Conservation (phyloP, 257 asterid species). For the Solanum piurae region DNA sequence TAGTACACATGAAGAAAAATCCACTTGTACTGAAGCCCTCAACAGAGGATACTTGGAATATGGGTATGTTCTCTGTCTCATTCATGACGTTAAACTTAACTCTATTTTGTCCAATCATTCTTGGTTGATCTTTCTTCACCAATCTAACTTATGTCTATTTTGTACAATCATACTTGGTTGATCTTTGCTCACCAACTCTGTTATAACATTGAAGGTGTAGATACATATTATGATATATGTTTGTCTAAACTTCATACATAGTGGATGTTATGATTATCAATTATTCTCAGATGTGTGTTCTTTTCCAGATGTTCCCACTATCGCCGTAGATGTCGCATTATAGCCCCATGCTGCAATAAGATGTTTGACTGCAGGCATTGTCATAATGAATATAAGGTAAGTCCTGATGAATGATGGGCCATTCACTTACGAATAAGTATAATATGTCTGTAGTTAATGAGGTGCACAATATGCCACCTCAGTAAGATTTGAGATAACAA, state of each 20-base stretch:
- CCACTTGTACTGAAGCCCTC: constrained; percentile 22
- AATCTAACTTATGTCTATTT: neutral
- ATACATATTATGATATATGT: neutral
- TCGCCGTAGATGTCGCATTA: constrained; percentile 71
- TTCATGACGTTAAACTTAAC: neutral
- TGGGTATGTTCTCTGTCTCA: constrained; percentile 42
- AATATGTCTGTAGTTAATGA: neutral
- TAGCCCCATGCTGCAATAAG: constrained; percentile 85
- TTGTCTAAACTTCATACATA: neutral
- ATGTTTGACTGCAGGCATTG: constrained; percentile 83
- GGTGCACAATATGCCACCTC: neutral
- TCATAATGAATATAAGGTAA: constrained; percentile 84
- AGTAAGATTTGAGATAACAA: neutral
- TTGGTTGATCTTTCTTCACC: neutral
- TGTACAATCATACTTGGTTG: neutral
- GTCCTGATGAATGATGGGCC: neutral
- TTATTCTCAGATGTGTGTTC: neutral
- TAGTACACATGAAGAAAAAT: constrained; percentile 13
- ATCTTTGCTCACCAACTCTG: neutral
- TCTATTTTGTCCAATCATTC: neutral
- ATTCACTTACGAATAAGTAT: neutral
- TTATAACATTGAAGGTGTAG: neutral
- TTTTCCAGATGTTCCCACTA: constrained; percentile 67
- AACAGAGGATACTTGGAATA: constrained; percentile 55
- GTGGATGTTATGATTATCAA: neutral